Evolutionary conservation across 164 flowering plant species (phyloP).

Genomic region (Liquidambar formosana): DNA sequence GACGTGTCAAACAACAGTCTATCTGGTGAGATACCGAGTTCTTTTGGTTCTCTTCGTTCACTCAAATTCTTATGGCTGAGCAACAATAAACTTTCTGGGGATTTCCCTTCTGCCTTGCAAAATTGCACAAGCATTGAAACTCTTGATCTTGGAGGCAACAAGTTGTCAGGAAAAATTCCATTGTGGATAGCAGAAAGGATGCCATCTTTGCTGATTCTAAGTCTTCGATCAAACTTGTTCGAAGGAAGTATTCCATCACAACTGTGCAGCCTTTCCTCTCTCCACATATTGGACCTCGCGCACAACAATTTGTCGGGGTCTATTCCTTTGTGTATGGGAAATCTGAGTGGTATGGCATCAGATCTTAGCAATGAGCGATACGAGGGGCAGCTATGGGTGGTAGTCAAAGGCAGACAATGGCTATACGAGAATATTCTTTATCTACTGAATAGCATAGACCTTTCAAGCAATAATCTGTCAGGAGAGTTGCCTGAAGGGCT

Average conservation of each 20-base stretch:
- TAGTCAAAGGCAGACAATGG: constrained; percentile 2
- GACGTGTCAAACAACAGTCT: constrained; percentile 20
- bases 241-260: constrained; percentile 9
- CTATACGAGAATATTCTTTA: neutral
- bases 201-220: constrained; percentile 1
- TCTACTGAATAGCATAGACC: constrained; percentile 1
- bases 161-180: constrained; percentile 13
- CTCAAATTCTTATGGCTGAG: neutral
- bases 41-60: constrained; percentile 8
- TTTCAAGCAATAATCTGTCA: constrained; percentile 1
- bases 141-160: constrained; percentile 16
- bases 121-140: neutral
- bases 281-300: constrained; percentile 10
- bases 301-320: neutral
- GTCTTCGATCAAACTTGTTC: constrained; percentile 5
- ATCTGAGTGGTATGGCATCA: constrained; percentile 3
- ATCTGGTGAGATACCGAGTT: constrained; percentile 24
- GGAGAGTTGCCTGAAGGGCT: neutral
- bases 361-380: neutral
- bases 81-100: constrained; percentile 10
- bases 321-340: neutral
- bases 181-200: constrained; percentile 9
- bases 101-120: constrained; percentile 14
- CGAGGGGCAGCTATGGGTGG: neutral
- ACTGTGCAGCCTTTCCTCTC: constrained; percentile 9